phyloP scores from a whole-genome alignment of 2,329 filamentous ascomycete genomes.

The Ilyonectria mors-panacis region DNA sequence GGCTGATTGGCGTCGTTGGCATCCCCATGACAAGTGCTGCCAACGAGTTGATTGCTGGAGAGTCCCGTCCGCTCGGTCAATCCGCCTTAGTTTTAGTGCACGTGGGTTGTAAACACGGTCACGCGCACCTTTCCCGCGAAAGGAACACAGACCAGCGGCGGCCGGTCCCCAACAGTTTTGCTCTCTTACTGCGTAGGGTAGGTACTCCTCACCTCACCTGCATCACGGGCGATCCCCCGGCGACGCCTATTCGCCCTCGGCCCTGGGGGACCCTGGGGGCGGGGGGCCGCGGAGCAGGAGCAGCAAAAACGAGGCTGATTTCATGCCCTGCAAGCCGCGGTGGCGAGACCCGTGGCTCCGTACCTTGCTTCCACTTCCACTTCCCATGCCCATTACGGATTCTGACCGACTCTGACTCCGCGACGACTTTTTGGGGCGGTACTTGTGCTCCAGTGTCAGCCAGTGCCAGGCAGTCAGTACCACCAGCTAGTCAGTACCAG shows the following conservation, averaged over 20 bases:
- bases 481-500: neutral
- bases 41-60: no score
- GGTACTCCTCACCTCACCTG: slow-evolving; percentile 23
- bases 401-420: slow-evolving; percentile 2
- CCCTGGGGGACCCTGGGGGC: neutral
- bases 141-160: neutral
- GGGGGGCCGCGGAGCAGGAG: neutral
- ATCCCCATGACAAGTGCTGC: no score
- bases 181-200: neutral
- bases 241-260: slow-evolving; percentile 36
- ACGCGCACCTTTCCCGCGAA: neutral
- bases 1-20: no score
- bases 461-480: no score
- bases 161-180: slow-evolving; percentile 28
- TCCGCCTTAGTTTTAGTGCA: neutral
- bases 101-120: neutral
- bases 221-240: slow-evolving; percentile 39
- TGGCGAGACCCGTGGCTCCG: neutral
- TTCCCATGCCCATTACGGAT: neutral
- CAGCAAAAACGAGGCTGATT: neutral
- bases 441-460: no score
- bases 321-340: neutral
- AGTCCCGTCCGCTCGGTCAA: neutral
- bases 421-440: neutral
- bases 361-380: neutral